These are phyloP conservation scores for Rutstroemia sp. DNA, from an alignment of 2,329 filamentous ascomycete genomes.

Conservation along the genomic window DNA sequence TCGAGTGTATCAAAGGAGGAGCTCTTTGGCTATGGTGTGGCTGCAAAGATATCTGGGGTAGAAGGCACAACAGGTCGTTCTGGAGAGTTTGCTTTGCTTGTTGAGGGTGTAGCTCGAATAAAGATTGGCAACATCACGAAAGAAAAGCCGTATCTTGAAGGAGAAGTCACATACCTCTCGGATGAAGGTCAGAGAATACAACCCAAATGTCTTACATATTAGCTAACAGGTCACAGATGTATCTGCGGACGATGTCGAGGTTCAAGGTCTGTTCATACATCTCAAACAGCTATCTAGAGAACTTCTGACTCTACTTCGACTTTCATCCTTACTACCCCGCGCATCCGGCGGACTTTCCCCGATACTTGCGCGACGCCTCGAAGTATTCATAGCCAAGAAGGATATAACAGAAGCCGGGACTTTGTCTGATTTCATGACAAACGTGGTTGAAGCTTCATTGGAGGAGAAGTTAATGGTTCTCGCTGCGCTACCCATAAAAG, in stretches of 20 bases:
- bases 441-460: constrained; percentile 77
- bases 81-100: constrained; percentile 72
- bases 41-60: constrained; percentile 70
- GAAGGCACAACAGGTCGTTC: constrained; percentile 57
- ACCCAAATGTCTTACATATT: too few species aligned
- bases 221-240: constrained; percentile 15
- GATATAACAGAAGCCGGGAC: constrained; percentile 74
- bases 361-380: constrained; percentile 76
- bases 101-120: constrained; percentile 77
- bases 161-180: constrained; percentile 62
- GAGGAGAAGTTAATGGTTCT: constrained; percentile 88
- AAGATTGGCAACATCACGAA: constrained; percentile 66
- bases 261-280: constrained; percentile 66
- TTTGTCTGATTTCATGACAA: constrained; percentile 94
- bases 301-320: constrained; percentile 72
- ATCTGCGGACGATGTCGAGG: constrained; percentile 49
- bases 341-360: constrained; percentile 65
- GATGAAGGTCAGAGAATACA: constrained; percentile 51
- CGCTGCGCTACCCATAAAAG: constrained; percentile 70
- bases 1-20: constrained; percentile 59
- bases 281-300: constrained; percentile 82
- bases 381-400: constrained; percentile 79
- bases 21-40: constrained; percentile 74
- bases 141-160: constrained; percentile 82
- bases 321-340: constrained; percentile 77